These are phyloP conservation scores for Gnomoniopsis sp. DNA, from an alignment of 2,329 filamentous ascomycete genomes.

Conservation along the genomic window DNA sequence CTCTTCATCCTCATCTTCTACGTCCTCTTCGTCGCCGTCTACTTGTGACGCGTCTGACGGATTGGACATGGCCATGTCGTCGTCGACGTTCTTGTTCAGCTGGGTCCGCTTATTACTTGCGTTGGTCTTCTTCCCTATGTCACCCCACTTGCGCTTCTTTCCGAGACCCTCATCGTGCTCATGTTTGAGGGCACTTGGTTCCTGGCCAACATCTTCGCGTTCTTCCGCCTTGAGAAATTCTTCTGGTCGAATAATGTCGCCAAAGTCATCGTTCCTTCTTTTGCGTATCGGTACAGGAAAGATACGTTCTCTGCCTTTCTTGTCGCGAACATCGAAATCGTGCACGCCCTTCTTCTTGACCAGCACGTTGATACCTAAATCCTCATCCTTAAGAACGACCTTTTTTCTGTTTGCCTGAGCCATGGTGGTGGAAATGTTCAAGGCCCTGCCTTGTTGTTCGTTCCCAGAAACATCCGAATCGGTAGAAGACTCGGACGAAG, in stretches of 20 bases:
- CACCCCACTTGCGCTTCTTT: slow-evolving; percentile 93
- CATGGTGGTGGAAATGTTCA: slow-evolving; percentile 84
- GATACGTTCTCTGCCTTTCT: slow-evolving; percentile 87
- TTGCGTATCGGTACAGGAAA: slow-evolving; percentile 83
- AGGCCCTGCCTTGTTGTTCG: slow-evolving; percentile 84
- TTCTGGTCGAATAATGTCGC: slow-evolving; percentile 88
- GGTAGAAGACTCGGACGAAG: slow-evolving; percentile 80
- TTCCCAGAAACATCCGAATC: slow-evolving; percentile 85
- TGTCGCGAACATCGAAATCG: slow-evolving; percentile 87
- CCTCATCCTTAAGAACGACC: slow-evolving; percentile 80
- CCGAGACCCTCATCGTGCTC: slow-evolving; percentile 65
- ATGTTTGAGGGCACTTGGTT: slow-evolving; percentile 48
- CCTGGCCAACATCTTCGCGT: slow-evolving; percentile 70
- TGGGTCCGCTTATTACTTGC: slow-evolving; percentile 60
- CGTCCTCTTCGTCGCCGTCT: slow-evolving; percentile 54
- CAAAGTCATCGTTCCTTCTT: slow-evolving; percentile 78
- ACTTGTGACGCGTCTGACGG: slow-evolving; percentile 31
- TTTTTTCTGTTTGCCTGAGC: slow-evolving; percentile 83
- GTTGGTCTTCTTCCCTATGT: slow-evolving; percentile 47
- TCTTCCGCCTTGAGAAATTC: slow-evolving; percentile 93
- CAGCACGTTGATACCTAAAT: slow-evolving; percentile 86
- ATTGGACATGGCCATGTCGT: slow-evolving; percentile 42
- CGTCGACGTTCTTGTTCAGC: slow-evolving; percentile 35
- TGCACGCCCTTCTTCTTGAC: slow-evolving; percentile 86
- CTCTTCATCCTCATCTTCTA: slow-evolving; percentile 53